Percentiles rank a stretch among this genome's conserved stretches.
phyloP scores from a whole-genome alignment of 2,329 filamentous ascomycete species.

The Epichloe amarillans region DNA sequence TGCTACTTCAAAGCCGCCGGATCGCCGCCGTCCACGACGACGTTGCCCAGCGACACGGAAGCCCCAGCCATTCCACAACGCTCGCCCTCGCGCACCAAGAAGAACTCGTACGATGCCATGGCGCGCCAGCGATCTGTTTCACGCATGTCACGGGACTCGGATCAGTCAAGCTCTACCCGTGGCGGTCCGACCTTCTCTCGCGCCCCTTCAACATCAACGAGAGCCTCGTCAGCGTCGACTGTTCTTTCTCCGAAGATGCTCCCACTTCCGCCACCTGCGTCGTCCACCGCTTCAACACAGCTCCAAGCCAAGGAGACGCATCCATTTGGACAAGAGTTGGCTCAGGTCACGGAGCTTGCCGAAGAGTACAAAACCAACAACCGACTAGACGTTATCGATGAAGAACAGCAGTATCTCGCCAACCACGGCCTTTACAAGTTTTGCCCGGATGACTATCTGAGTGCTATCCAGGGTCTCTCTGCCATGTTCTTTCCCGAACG shows the following conservation, averaged over 20 bases:
- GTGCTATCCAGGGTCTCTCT: conserved; percentile 62
- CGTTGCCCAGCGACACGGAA: conserved; percentile 21
- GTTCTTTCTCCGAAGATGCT: conserved; percentile 16
- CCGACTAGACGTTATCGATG: conserved; percentile 48
- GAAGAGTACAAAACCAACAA: conserved; percentile 68
- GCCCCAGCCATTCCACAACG: conserved; percentile 55
- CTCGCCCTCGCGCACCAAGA: conserved; percentile 79
- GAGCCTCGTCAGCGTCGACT: conserved; percentile 30
- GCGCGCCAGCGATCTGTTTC: conserved; percentile 52
- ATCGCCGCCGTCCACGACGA: conserved; percentile 23
- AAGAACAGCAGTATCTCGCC: conserved; percentile 51
- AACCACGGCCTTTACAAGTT: conserved; percentile 60
- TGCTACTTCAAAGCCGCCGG: conserved; percentile 48
- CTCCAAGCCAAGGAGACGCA: conserved; percentile 32
- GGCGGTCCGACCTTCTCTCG: conserved; percentile 42
- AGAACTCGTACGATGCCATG: conserved; percentile 60
- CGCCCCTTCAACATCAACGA: conserved; percentile 42
- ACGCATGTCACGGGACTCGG: conserved; percentile 41
- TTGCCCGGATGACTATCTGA: conserved; percentile 69
- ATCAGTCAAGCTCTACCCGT: conserved; percentile 41
- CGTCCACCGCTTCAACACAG: conserved; percentile 19
- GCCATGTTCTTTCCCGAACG: conserved; percentile 41
- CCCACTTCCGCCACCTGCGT: conserved; percentile 18
- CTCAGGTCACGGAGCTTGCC: conserved; percentile 82
- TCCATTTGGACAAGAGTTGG: conserved; percentile 81